Conservation (phyloP, 352 stramenopile species). For the Phytophthora vignae region DNA sequence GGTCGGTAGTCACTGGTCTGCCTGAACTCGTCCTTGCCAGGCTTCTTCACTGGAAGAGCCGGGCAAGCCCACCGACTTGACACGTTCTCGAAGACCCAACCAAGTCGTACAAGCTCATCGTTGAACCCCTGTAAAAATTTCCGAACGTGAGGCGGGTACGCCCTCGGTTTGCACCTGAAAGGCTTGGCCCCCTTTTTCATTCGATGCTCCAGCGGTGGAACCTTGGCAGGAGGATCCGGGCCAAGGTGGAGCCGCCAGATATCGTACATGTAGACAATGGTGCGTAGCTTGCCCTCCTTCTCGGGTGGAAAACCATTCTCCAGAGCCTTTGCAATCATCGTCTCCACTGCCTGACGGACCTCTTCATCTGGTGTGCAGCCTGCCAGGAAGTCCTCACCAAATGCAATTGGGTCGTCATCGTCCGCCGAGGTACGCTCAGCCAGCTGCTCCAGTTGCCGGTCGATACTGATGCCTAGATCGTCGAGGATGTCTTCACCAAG, state of each 20-base stretch:
- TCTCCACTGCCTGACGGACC: conserved; percentile 8
- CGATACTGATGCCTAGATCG: conserved; percentile 17
- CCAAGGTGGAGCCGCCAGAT: neutral
- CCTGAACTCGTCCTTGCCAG: neutral
- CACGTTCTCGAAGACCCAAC: conserved; percentile 10
- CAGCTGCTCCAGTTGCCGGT: conserved; percentile 13
- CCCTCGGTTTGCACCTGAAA: conserved; percentile 13
- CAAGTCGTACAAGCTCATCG: conserved; percentile 15
- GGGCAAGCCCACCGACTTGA: conserved; percentile 16
- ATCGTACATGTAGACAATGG: conserved; percentile 17
- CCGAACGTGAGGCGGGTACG: conserved; percentile 14
- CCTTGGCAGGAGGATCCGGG: neutral
- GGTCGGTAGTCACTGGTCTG: conserved; percentile 10
- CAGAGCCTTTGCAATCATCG: conserved; percentile 5
- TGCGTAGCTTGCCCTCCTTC: conserved; percentile 4
- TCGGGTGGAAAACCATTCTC: conserved; percentile 14
- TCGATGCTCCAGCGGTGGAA: conserved; percentile 2
- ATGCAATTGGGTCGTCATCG: conserved; percentile 18
- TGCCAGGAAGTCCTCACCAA: neutral
- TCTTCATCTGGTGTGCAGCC: neutral
- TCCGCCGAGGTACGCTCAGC: conserved; percentile 1
- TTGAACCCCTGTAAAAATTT: conserved; percentile 19
- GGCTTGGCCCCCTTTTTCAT: conserved; percentile 9
- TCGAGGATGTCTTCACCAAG: conserved; percentile 15
- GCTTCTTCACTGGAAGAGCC: conserved; percentile 5